Percentiles rank a stretch among this genome's conserved stretches.
phyloP scores from a whole-genome alignment of 257 asterid species.

The Handroanthus guayacan region DNA sequence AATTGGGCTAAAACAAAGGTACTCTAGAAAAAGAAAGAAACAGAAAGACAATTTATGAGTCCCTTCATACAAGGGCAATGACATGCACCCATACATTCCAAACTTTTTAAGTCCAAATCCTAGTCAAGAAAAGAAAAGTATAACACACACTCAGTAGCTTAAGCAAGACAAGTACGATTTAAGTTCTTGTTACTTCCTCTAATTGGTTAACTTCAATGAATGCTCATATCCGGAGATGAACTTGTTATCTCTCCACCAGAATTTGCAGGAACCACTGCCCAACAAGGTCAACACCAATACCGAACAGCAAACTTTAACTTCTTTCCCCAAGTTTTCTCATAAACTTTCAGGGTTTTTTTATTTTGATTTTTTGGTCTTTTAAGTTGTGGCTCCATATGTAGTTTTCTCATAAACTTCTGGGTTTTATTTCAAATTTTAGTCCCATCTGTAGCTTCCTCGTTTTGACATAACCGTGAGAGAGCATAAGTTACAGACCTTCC shows the following conservation, averaged over 20 bases:
- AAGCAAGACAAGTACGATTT: background rate
- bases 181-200: constrained; percentile 4
- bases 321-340: background rate
- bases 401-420: background rate
- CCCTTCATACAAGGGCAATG: background rate
- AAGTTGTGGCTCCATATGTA: background rate
- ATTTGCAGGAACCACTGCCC: constrained; percentile 2
- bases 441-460: background rate
- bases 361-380: background rate
- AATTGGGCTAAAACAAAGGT: background rate
- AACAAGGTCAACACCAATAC: background rate
- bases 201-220: background rate
- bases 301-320: background rate
- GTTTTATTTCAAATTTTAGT: background rate
- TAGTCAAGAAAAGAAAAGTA: background rate
- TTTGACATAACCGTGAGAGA: constrained; percentile 14
- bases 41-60: background rate
- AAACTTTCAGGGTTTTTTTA: background rate
- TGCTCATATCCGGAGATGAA: background rate
- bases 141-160: background rate
- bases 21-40: background rate
- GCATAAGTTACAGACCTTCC: background rate
- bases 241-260: background rate
- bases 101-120: background rate
- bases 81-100: constrained; percentile 4